Base-by-base conservation (phyloP, 805 yeast genomes). In the Myxozyma neglecta region DNA sequence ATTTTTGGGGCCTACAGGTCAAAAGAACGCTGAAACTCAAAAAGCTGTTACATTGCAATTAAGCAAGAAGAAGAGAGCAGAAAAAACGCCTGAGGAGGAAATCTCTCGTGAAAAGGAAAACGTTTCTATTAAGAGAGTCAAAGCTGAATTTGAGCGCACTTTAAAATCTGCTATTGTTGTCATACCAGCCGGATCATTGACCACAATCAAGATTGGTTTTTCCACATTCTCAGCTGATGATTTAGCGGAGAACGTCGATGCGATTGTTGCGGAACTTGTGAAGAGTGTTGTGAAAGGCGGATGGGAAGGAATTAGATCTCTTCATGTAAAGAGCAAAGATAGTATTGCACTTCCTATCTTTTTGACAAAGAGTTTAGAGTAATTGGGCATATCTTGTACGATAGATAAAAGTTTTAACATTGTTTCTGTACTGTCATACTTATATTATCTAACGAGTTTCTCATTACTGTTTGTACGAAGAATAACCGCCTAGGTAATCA, bases 291-390 rank as follows among this genome's bases (percentile, higher is more conserved):
- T 73, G 18, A 65, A 61, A 18, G 70, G 63, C 11, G 73, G 72
- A 43, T 70, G 72, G 69, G 69, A 72, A 16, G 74, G 73, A 32
- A 55, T 77, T 16, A 66, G 77, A 37, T 66, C 77, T 13, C 49
- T 80, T 83, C 72, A 87, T 85, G 75, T 82, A 83, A 90, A 90
- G 77, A 80, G 93, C 11, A 77, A 79, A 60, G 74, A 76, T 46
- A 89, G 97, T 20, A 97, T 97, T 20, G 83, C 92, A 8, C 78
- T 94, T 69, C 98, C 99, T 49, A 79, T 94, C 62, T 94, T 79
- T 75, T 83, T 86, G 71, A 79, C 87, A 50, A 86, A 87, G 36
- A 80, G 79, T 66, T 72, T 86, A 55, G 57, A 39, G 37, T 63
- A 53, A 55, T 43, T 24, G 29, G 29, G 29, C 29, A 24, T 24